Base-by-base conservation (phyloP, 2,329 filamentous ascomycete genomes). In the Fusarium beomiforme region DNA sequence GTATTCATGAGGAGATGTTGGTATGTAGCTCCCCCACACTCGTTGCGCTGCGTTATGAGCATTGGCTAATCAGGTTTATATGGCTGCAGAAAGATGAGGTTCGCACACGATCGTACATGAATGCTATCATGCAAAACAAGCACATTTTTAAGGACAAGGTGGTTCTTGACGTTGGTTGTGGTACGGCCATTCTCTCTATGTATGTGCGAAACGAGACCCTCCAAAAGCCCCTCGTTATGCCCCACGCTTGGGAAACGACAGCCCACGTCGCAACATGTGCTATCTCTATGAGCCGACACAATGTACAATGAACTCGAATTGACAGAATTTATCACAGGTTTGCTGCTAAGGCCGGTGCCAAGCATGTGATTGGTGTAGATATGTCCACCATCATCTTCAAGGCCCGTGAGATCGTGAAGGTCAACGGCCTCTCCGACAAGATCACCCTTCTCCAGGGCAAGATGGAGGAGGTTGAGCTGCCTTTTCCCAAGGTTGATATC, bases 301-400 rank as follows among this genome's bases (percentile, higher is more conserved):
- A n/a, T 34, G 36, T 57, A 51, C 11, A 50, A 41, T 43, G 56
- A 66, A 59, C 31, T 63, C 12, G 47, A 47, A 41, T 64, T 63
- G 46, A 76, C 60, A 17, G 39, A 29, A 26, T 14, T 39, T 47
- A 36, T 56, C 34, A 37, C 77, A 98, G 95, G 95, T 99, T 99
- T 82, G 96, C 96, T 60, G 95, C 93, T 68, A 95, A 92, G 85
- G 95, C 96, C 68, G 96, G 96, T 79, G 96, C 96, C 65, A 98
- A 97, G 86, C 96, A 99, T 83, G 96, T 99, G 75, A 97, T 98
- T 75, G 96, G 96, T 77, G 96, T 99, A 62, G 96, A 99, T 83
- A 99, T 98, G 95, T 99, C 96, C 36, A 98, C 95, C 76, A 99
- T 99, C 83, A 98, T 99, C 84, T 94, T 97, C 85, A 99, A 99